These are phyloP conservation scores for Ceratocystiopsis sp. DNA, from an alignment of 2,329 filamentous ascomycete species.

Conservation along the genomic window DNA sequence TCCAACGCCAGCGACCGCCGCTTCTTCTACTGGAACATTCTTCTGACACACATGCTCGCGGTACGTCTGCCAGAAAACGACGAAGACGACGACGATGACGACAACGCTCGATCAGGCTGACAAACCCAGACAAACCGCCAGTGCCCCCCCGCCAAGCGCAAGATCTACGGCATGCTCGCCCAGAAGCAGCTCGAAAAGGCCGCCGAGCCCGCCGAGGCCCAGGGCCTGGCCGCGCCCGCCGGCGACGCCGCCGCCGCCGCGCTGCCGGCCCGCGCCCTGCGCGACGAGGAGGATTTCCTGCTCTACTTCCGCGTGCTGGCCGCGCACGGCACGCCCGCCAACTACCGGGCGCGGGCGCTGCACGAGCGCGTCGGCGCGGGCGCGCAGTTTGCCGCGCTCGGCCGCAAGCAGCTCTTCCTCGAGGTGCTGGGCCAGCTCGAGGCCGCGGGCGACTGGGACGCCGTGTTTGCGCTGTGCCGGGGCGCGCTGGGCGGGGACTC, in stretches of 20 bases:
- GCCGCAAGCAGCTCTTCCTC: constrained; percentile 29
- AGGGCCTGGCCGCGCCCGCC: background rate
- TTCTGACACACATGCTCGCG: constrained; percentile 34
- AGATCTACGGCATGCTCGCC: constrained; percentile 33
- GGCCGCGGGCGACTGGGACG: constrained; percentile 23
- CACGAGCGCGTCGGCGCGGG: constrained; percentile 25
- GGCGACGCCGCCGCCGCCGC: background rate
- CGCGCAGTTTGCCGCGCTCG: constrained; percentile 26
- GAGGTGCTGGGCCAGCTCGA: constrained; percentile 22
- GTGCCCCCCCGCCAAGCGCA: constrained; percentile 29
- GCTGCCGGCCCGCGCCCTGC: constrained; percentile 17
- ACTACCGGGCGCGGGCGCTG: constrained; percentile 22
- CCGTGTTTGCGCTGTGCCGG: constrained; percentile 25
- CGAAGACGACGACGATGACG: too few relatives aligned
- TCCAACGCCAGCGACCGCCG: constrained; percentile 27
- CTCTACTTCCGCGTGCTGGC: constrained; percentile 31
- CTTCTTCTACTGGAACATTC: constrained; percentile 38
- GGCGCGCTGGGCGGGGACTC: constrained; percentile 23
- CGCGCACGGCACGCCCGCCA: constrained; percentile 23
- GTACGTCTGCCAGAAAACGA: constrained; percentile 26
- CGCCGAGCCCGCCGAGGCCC: constrained; percentile 23
- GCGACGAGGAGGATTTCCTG: constrained; percentile 32
- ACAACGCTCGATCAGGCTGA: too few relatives aligned
- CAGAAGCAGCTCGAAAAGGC: constrained; percentile 34
- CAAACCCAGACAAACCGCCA: constrained; percentile 28